Percentiles rank a stretch among this genome's conserved stretches.
Conservation (phyloP, 1,284 basidiomycete genomes). For the Grifola frondosa region DNA sequence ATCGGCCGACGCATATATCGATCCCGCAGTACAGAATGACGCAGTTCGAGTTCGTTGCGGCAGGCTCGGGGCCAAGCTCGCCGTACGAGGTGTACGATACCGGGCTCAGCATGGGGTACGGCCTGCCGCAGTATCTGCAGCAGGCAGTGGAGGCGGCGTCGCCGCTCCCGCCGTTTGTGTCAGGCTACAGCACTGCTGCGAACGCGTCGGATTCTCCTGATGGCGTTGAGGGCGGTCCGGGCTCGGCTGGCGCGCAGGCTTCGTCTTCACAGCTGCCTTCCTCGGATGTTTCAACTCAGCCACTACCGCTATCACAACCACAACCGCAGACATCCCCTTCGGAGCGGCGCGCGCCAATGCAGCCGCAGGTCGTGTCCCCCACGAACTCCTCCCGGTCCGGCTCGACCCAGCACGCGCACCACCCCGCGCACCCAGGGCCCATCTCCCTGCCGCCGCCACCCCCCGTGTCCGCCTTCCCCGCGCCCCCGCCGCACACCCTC, state of each 20-base stretch:
- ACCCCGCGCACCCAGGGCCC: slow-evolving; percentile 66
- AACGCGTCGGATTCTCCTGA: too few species aligned
- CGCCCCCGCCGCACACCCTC: slow-evolving; percentile 34
- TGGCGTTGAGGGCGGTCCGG: too few species aligned
- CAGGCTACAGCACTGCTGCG: neutral
- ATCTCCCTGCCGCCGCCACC: slow-evolving; percentile 66
- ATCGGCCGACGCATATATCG: slow-evolving; percentile 28
- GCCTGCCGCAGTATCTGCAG: neutral
- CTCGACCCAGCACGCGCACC: slow-evolving; percentile 41
- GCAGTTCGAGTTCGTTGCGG: too few species aligned
- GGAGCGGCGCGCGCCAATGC: too few species aligned
- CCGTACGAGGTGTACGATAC: slow-evolving; percentile 41
- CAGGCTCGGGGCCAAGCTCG: slow-evolving; percentile 39
- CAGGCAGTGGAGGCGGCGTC: slow-evolving; percentile 1
- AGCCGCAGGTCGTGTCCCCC: slow-evolving; percentile 5
- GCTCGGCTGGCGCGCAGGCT: neutral
- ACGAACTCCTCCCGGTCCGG: slow-evolving; percentile 14
- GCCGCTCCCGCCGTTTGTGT: neutral
- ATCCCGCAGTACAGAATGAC: too few species aligned
- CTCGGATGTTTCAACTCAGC: neutral
- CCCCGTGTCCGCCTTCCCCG: slow-evolving; percentile 42
- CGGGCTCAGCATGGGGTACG: slow-evolving; percentile 7
- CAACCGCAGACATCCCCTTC: too few species aligned
- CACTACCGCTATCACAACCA: slow-evolving; percentile 5
- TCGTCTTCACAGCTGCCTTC: slow-evolving; percentile 6